Conservation (phyloP, 2,329 filamentous ascomycete species). For the Talaromyces sp. region DNA sequence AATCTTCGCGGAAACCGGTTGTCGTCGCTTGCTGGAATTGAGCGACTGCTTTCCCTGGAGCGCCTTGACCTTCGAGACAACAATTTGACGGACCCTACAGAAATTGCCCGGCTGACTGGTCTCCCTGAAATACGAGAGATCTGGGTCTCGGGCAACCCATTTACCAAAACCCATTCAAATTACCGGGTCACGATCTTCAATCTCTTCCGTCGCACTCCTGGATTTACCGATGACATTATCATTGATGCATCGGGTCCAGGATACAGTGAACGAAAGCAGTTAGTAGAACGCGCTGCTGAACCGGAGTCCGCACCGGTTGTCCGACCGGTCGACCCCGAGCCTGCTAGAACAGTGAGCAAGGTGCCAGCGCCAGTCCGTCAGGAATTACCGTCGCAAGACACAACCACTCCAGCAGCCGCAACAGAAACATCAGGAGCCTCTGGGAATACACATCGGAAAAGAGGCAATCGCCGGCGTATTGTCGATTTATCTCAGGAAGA, state of each 20-base stretch:
- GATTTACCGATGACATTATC: slow-evolving; percentile 82
- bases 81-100: slow-evolving; percentile 79
- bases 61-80: slow-evolving; percentile 90
- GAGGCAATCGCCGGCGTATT: slow-evolving; percentile 52
- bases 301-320: slow-evolving; percentile 72
- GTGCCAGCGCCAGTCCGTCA: slow-evolving; percentile 11
- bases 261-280: slow-evolving; percentile 77
- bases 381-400: slow-evolving; percentile 17
- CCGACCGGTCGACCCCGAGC: slow-evolving; percentile 60
- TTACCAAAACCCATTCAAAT: slow-evolving; percentile 76
- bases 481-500: slow-evolving; percentile 52
- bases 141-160: slow-evolving; percentile 88
- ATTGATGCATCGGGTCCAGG: slow-evolving; percentile 80
- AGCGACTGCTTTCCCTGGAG: slow-evolving; percentile 82
- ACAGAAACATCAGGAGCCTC: slow-evolving; percentile 6
- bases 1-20: slow-evolving; percentile 88
- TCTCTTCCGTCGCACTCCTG: slow-evolving; percentile 82
- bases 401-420: neutral
- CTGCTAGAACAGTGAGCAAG: slow-evolving; percentile 60
- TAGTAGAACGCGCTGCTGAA: slow-evolving; percentile 76
- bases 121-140: slow-evolving; percentile 90
- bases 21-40: slow-evolving; percentile 79
- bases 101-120: slow-evolving; percentile 80
- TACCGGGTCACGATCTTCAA: slow-evolving; percentile 94
- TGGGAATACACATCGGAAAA: slow-evolving; percentile 40